Percentiles rank a stretch among this genome's conserved stretches.
Evolutionary conservation across 108 stramenopile species (phyloP).

Genomic region (Stephanodiscus minutulus): DNA sequence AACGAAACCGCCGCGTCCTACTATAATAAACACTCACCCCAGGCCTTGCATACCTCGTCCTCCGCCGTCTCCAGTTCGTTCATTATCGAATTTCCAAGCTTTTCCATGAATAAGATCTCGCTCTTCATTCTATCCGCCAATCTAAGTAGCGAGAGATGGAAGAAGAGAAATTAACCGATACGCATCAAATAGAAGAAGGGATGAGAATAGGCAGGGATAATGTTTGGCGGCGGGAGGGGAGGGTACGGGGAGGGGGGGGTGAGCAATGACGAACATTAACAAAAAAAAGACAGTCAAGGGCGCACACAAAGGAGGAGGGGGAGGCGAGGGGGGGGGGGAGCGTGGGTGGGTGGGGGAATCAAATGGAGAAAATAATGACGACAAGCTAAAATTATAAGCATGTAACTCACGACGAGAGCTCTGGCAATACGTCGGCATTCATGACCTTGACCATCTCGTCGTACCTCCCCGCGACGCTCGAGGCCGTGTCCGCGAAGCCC

Average conservation of each 20-base stretch:
- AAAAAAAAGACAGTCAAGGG: too few species aligned
- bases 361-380: not conserved
- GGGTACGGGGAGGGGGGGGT: too few species aligned
- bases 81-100: slow-evolving; percentile 67
- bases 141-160: not conserved
- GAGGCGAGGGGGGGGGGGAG: not conserved
- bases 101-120: slow-evolving; percentile 59
- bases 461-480: slow-evolving; percentile 31
- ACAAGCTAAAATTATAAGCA: not conserved
- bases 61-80: slow-evolving; percentile 75
- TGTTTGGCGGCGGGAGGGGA: too few species aligned
- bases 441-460: slow-evolving; percentile 43
- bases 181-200: too few species aligned
- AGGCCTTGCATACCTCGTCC: slow-evolving; percentile 60
- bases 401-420: slow-evolving; percentile 37
- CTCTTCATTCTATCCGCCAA: slow-evolving; percentile 44
- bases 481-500: slow-evolving; percentile 31
- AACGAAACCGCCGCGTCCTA: too few species aligned
- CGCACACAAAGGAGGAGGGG: too few species aligned
- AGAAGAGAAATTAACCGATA: not conserved
- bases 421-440: slow-evolving; percentile 45
- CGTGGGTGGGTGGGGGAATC: not conserved
- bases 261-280: too few species aligned
- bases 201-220: too few species aligned
- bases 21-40: too few species aligned